Percentiles rank a stretch among this genome's conserved stretches.
phyloP scores from a whole-genome alignment of 345 rosid genomes.

The Gossypium bickii region DNA sequence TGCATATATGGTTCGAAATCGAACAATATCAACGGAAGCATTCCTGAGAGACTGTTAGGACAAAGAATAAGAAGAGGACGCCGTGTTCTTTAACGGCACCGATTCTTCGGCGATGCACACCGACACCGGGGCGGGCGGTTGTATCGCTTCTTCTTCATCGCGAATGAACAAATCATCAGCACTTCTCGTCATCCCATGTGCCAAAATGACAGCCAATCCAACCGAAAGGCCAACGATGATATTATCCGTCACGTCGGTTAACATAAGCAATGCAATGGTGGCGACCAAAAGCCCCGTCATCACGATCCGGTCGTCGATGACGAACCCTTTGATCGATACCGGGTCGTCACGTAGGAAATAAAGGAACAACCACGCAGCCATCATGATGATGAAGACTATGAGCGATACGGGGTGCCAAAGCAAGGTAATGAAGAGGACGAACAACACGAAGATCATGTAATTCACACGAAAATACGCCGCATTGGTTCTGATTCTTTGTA shows the following conservation, averaged over 20 bases:
- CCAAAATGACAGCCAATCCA: conserved; percentile 35
- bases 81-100: conserved; percentile 21
- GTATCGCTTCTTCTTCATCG: conserved; percentile 34
- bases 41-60: background rate
- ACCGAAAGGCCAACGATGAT: conserved; percentile 36
- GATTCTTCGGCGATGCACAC: background rate
- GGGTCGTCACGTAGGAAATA: conserved; percentile 49
- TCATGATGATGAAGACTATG: conserved; percentile 34
- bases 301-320: conserved; percentile 39
- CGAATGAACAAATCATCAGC: conserved; percentile 30
- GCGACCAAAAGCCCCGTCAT: conserved; percentile 28
- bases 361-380: conserved; percentile 49
- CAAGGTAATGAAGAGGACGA: conserved; percentile 42
- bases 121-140: background rate
- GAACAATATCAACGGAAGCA: background rate
- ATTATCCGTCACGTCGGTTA: conserved; percentile 37
- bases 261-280: conserved; percentile 34
- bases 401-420: conserved; percentile 58
- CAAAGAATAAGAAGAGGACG: conserved; percentile 18
- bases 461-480: conserved; percentile 37
- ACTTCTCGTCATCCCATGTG: conserved; percentile 43
- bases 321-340: conserved; percentile 28
- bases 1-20: background rate
- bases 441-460: conserved; percentile 33
- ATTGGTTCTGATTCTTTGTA: conserved; percentile 39